Evolutionary conservation across 2,329 filamentous ascomycete species (phyloP), one percentile per base, ranked within the genome.

Genomic region (Huntiella moniliformis): DNA sequence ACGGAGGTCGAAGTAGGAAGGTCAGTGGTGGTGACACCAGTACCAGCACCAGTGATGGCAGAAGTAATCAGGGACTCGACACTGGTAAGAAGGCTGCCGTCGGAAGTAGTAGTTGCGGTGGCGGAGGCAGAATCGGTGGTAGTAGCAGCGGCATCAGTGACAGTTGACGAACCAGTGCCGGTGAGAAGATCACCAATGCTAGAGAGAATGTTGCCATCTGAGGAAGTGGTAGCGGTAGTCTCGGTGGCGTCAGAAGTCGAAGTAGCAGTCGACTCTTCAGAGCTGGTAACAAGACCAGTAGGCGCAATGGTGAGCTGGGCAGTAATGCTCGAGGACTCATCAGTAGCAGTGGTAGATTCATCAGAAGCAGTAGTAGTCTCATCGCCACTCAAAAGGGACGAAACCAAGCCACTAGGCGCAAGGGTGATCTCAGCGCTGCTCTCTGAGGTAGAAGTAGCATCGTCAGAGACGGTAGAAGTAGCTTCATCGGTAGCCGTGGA

Each of bases 381-480:
- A 5, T 40, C 36, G 4, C 32, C 17, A 2, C 38, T 31, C 11
- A 47, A 13, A 18, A 47, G 50, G 12, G 53, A 51, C 4, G 56
- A 57, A 15, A 60, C 57, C 17, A 58, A 53, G 18, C 58, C 59
- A 5, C 56, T 61, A 15, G 58, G 57, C 8, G 55, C 58, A 10
- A 60, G 45, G 4, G 60, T 50, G 7, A 42, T 36, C n/a, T 28
- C 17, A 11, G 46, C 40, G 16, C 16, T 17, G 16, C n/a, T 10
- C 12, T 17, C 32, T 1, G 42, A 35, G 2, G 57, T 52, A 16
- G 53, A 47, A 42, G 51, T 53, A 28, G 51, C 15, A 16, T 7
- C 40, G 5, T 13, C 16, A 11, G 40, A 38, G 7, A 42, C 38
- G 2, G 56, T 52, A 28, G 54, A 47, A 42, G 51, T 53, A 18